Evolutionary conservation across 1,284 basidiomycete species (phyloP).

Genomic region (Mycena sp.): DNA sequence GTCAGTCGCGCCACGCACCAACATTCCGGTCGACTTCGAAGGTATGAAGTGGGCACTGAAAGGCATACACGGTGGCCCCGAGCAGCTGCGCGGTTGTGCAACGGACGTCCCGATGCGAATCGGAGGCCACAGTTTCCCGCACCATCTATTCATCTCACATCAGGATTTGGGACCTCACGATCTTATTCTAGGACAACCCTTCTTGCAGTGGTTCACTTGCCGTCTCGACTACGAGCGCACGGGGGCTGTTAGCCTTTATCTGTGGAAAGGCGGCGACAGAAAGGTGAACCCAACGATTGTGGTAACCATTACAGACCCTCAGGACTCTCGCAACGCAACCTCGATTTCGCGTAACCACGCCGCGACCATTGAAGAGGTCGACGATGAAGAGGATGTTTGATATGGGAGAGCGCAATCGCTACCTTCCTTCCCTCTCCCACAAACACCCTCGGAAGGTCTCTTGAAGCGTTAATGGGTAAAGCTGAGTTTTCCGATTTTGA

Average conservation of each 20-base stretch:
- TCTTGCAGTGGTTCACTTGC: constrained; percentile 30
- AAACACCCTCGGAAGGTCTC: constrained; percentile 27
- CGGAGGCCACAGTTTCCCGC: constrained; percentile 3
- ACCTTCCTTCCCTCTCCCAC: constrained; percentile 18
- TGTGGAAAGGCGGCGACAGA: neutral
- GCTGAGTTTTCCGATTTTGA: constrained; percentile 28
- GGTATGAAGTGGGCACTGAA: constrained; percentile 39
- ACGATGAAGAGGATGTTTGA: constrained; percentile 27
- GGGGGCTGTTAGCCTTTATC: constrained; percentile 39
- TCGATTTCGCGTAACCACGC: neutral
- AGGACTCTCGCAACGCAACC: constrained; percentile 12
- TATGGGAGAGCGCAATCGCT: constrained; percentile 8
- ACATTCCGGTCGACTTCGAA: constrained; percentile 35
- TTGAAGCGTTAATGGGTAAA: constrained; percentile 24
- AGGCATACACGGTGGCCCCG: constrained; percentile 35
- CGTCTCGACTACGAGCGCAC: constrained; percentile 38
- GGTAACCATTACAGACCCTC: constrained; percentile 22
- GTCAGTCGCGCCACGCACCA: neutral
- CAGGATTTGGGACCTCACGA: constrained; percentile 28
- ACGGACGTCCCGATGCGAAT: constrained; percentile 13
- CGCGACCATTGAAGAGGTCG: constrained; percentile 16
- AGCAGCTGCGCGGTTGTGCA: constrained; percentile 9
- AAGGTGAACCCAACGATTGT: neutral
- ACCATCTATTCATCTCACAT: constrained; percentile 14
- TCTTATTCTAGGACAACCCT: constrained; percentile 34